Percentiles rank a stretch among this genome's conserved stretches.
Conservation (phyloP, 2,329 filamentous ascomycete species). For the Elsinoe perseae region DNA sequence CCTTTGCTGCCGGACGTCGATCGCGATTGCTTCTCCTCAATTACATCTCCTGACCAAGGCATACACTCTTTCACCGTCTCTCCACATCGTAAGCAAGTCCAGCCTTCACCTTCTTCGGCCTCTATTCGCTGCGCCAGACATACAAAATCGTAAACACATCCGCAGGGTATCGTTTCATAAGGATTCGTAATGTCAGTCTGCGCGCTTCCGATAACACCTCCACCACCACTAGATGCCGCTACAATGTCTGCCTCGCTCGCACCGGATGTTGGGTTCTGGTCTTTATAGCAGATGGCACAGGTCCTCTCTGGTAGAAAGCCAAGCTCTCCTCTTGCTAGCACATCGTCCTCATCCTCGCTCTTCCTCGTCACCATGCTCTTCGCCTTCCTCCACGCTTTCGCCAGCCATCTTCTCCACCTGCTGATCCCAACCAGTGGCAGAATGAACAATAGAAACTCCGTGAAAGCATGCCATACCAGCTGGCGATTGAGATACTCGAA, state of each 20-base stretch:
- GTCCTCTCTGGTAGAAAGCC: slow-evolving; percentile 85
- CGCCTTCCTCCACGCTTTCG: slow-evolving; percentile 74
- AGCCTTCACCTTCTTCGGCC: slow-evolving; percentile 87
- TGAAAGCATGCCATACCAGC: slow-evolving; percentile 99
- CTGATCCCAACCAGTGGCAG: slow-evolving; percentile 94
- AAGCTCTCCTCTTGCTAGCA: slow-evolving; percentile 54
- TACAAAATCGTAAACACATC: slow-evolving; percentile 92
- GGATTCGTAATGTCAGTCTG: slow-evolving; percentile 94
- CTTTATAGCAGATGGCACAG: slow-evolving; percentile 93
- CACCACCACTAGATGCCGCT: slow-evolving; percentile 52
- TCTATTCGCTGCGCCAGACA: slow-evolving; percentile 87
- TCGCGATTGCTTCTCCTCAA: slow-evolving; percentile 37
- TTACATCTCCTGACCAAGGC: slow-evolving; percentile 85
- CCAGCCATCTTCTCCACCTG: slow-evolving; percentile 85
- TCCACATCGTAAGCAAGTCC: slow-evolving; percentile 84
- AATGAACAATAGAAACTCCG: slow-evolving; percentile 93
- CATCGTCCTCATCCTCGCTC: slow-evolving; percentile 39
- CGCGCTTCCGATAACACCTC: slow-evolving; percentile 76
- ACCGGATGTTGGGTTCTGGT: slow-evolving; percentile 64
- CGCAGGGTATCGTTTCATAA: slow-evolving; percentile 83
- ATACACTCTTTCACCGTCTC: slow-evolving; percentile 75
- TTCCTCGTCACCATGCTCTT: slow-evolving; percentile 51
- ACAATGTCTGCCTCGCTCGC: slow-evolving; percentile 68
- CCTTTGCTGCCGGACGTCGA: slow-evolving; percentile 19
- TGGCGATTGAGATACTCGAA: slow-evolving; percentile 98